A percentile compares a stretch with the other conserved stretches of the same genome.
Evolutionary conservation across 345 rosid species (phyloP).

Genomic region (Streptanthus diversifolius): DNA sequence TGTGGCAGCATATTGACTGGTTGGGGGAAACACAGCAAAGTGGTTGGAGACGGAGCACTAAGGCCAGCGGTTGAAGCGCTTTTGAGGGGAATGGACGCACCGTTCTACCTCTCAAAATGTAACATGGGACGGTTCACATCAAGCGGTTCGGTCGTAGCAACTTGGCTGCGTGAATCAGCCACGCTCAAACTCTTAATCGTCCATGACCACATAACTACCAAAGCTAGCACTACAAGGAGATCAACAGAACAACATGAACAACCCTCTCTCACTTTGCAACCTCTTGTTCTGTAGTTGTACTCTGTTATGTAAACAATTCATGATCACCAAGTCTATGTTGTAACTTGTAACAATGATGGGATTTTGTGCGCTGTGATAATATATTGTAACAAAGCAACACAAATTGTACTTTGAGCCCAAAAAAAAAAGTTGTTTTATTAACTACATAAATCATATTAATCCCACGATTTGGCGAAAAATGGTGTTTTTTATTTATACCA

Average conservation of each 20-base stretch:
- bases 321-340: conserved; percentile 6
- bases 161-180: conserved; percentile 83
- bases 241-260: conserved; percentile 11
- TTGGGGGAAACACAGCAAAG: conserved; percentile 98
- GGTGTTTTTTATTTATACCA: no score
- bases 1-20: conserved; percentile 85
- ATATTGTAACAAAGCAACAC: conserved; percentile 16
- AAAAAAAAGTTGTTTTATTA: background rate
- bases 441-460: background rate
- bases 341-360: background rate
- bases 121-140: conserved; percentile 82
- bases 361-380: conserved; percentile 14
- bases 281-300: conserved; percentile 24
- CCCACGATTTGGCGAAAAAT: background rate
- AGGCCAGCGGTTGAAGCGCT: conserved; percentile 72
- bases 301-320: background rate
- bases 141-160: conserved; percentile 66
- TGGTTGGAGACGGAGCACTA: conserved; percentile 77
- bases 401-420: background rate
- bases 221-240: background rate
- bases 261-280: conserved; percentile 18
- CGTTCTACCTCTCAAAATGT: conserved; percentile 65
- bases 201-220: conserved; percentile 37
- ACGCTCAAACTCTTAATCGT: conserved; percentile 72
- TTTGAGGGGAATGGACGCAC: conserved; percentile 71